Base-by-base conservation (phyloP, 192 early-diverging fungal genomes). In the Allomyces macrogynus region DNA sequence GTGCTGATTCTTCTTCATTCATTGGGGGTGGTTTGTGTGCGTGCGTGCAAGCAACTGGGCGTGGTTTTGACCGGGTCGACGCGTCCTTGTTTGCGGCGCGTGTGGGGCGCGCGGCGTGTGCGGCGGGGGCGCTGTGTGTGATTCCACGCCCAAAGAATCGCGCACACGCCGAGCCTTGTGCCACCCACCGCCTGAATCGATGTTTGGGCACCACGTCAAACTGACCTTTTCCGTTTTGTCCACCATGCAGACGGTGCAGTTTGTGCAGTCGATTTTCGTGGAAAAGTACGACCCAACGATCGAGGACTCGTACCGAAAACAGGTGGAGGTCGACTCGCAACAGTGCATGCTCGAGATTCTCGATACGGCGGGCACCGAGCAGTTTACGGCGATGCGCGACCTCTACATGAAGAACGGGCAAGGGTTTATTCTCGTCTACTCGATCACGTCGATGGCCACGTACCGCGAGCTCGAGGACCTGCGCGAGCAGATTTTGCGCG, bases 281-380 rank as follows among this genome's bases (percentile, higher is more conserved):
- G 76, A 81, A 87, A 80, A 96, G 70, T 99, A 96, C 70, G 92
- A 96, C 78, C 95, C 95, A 62, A 98, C 95, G 9, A 98, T 95
- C 67, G 95, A 99, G 76, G 95, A 95, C 74, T 93, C 89, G 20
- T 99, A 96, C 75, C 80, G 92, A 64, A 94, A 93, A 78, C 92
- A 96, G 76, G 92, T 96, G 12, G 93, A 93, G 43, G 90, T 98
- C 62, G 95, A 98, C 75, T 91, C 89, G 49, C 85, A 94, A 72
- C 89, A 91, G 67, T 98, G 93, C 75, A 90, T 96, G 72, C 76
- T 98, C 27, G 93, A 98, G 76, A 89, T 98, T 70, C 80, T 98
- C 60, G 95, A 96, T 80, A 95, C 93, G 54, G 95, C 95, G 61
- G 95, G 93, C 44, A 83, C 81, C 77, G 81, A 83, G 70, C 81